Evolutionary conservation across 306 rosid genomes (phyloP).

Genomic region (Sesbania bispinosa): DNA sequence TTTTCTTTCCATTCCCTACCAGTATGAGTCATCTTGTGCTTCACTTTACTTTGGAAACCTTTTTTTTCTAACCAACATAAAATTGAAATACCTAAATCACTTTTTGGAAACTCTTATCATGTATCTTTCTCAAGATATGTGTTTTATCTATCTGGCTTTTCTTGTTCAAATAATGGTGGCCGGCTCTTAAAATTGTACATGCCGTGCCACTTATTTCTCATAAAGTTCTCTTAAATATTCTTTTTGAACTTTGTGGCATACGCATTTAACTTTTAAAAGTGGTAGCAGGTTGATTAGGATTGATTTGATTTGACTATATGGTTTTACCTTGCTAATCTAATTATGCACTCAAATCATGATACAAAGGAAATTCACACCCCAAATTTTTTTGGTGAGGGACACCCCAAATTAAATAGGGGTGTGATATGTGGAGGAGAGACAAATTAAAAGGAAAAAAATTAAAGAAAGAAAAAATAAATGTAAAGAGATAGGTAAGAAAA

Average conservation of each 20-base stretch:
- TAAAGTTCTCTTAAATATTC: slow-evolving; percentile 32
- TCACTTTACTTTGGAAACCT: slow-evolving; percentile 53
- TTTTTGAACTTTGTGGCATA: slow-evolving; percentile 14
- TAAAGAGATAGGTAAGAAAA: too few relatives aligned
- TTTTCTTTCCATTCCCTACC: slow-evolving; percentile 28
- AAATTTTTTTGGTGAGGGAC: too few relatives aligned
- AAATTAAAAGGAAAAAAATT: too few relatives aligned
- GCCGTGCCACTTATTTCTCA: slow-evolving; percentile 23
- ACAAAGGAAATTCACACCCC: too few relatives aligned
- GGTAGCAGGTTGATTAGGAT: slow-evolving; percentile 16
- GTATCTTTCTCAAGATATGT: slow-evolving; percentile 47
- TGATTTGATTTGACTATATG: slow-evolving; percentile 10
- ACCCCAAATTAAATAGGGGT: too few relatives aligned
- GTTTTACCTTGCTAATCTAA: not conserved
- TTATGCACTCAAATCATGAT: not conserved
- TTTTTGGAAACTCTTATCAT: slow-evolving; percentile 54
- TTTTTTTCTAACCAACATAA: slow-evolving; percentile 45
- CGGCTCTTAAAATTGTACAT: slow-evolving; percentile 22
- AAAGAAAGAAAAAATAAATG: too few relatives aligned
- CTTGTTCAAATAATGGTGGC: slow-evolving; percentile 23
- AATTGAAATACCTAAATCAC: slow-evolving; percentile 39
- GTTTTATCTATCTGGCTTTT: slow-evolving; percentile 24
- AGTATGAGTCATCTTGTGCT: slow-evolving; percentile 42
- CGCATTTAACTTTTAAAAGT: slow-evolving; percentile 26
- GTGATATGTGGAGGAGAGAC: too few relatives aligned